A percentile compares a stretch with the other conserved stretches of the same genome.
phyloP scores from a whole-genome alignment of 2,329 filamentous ascomycete species.

The Periconia macrospinosa region DNA sequence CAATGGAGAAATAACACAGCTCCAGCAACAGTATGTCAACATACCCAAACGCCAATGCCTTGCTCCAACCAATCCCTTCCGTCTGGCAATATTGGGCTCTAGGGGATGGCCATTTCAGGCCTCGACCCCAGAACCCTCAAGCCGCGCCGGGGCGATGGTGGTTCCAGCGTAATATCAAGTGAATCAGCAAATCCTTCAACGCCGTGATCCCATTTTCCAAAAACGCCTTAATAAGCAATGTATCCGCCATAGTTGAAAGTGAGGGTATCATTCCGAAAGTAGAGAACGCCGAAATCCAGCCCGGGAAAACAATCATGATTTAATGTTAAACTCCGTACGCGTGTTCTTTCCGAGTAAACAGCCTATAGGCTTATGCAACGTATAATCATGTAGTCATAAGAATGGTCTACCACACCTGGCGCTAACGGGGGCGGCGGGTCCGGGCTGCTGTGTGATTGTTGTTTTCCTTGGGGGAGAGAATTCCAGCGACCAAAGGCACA shows the following conservation, averaged over 20 bases:
- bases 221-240: background rate
- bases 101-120: background rate
- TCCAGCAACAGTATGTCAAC: background rate
- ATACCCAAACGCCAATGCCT: background rate
- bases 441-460: constrained; percentile 6
- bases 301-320: background rate
- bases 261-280: background rate
- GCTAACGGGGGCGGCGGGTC: constrained; percentile 4
- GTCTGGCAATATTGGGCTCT: constrained; percentile 1
- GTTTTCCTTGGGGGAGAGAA: constrained; percentile 11
- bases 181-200: background rate
- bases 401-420: background rate
- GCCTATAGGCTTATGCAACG: background rate
- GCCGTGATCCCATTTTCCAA: background rate
- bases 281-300: background rate
- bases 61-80: constrained; percentile 3
- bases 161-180: background rate
- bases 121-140: constrained; percentile 1
- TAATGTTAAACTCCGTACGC: background rate
- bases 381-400: background rate
- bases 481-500: background rate
- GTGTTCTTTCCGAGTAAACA: background rate
- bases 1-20: too few species aligned
- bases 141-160: background rate
- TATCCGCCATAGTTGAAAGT: background rate